A percentile compares a stretch with the other conserved stretches of the same genome.
These are phyloP conservation scores for Pyrenophora graminea DNA, from an alignment of 2,329 filamentous ascomycete species.

Conservation along the genomic window DNA sequence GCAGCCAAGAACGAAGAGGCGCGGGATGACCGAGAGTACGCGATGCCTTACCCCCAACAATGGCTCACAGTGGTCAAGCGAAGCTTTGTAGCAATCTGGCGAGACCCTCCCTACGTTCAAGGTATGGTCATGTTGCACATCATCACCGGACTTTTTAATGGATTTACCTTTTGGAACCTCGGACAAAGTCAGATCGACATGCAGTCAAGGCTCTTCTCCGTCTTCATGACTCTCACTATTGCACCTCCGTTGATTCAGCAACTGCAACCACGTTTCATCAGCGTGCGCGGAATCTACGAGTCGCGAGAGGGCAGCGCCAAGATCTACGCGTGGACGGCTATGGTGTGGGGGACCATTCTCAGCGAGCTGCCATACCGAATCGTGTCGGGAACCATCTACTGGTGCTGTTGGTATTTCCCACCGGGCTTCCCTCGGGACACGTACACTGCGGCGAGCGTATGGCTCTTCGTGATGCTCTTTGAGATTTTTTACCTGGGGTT, in stretches of 20 bases:
- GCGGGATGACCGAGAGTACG: conserved; percentile 52
- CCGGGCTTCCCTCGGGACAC: conserved; percentile 59
- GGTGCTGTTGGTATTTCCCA: conserved; percentile 57
- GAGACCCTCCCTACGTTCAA: conserved; percentile 68
- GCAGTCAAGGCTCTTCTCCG: conserved; percentile 69
- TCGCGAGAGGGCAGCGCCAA: conserved; percentile 75
- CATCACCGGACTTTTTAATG: conserved; percentile 54
- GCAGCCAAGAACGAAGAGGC: conserved; percentile 40
- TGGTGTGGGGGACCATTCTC: conserved; percentile 66
- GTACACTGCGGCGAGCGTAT: conserved; percentile 65
- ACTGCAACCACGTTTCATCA: conserved; percentile 72
- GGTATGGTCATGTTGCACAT: conserved; percentile 57
- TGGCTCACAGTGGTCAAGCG: conserved; percentile 49
- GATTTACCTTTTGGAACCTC: conserved; percentile 56
- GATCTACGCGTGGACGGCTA: conserved; percentile 77
- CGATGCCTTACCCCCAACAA: conserved; percentile 50
- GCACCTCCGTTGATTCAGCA: conserved; percentile 76
- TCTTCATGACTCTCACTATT: conserved; percentile 78
- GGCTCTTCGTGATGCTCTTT: conserved; percentile 68
- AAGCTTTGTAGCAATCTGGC: conserved; percentile 64
- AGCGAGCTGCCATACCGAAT: conserved; percentile 73
- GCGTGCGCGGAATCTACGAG: conserved; percentile 69
- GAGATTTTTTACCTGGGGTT: conserved; percentile 69
- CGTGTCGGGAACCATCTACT: conserved; percentile 68
- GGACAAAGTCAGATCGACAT: conserved; percentile 49